phyloP scores from a whole-genome alignment of 2,329 filamentous ascomycete species.

The Thyridium curvatum region DNA sequence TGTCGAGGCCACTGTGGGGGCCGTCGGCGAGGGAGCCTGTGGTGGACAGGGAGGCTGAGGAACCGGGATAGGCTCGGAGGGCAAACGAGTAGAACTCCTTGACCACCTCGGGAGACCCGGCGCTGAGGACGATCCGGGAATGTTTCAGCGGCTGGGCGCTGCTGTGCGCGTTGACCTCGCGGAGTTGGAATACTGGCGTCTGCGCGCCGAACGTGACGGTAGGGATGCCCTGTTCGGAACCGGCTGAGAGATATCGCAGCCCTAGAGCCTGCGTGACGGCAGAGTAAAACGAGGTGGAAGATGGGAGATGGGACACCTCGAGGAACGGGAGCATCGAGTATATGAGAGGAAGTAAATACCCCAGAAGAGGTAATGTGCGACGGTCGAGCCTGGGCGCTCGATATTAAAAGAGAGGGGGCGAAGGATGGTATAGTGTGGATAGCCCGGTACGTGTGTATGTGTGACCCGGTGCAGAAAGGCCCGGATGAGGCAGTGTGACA shows the following conservation, averaged over 20 bases:
- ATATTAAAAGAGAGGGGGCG: not conserved
- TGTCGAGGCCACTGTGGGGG: constrained; percentile 6
- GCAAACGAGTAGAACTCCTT: constrained; percentile 66
- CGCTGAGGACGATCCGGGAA: constrained; percentile 59
- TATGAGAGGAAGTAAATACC: constrained; percentile 1
- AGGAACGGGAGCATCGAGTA: constrained; percentile 40
- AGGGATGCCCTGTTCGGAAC: constrained; percentile 10
- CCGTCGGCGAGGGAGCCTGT: constrained; percentile 13
- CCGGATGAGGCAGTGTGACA: not conserved
- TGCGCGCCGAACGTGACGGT: constrained; percentile 36
- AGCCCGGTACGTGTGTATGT: not conserved
- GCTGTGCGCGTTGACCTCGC: constrained; percentile 24
- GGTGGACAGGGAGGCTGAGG: constrained; percentile 25
- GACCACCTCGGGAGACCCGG: constrained; percentile 58
- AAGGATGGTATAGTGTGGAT: constrained; percentile 3
- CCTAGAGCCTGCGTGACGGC: constrained; percentile 72
- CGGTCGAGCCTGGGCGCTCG: no score
- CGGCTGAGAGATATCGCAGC: constrained; percentile 56
- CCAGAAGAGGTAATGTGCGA: no score
- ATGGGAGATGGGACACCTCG: constrained; percentile 69
- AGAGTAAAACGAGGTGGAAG: constrained; percentile 78
- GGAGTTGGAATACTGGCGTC: constrained; percentile 35
- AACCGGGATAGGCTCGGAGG: constrained; percentile 52
- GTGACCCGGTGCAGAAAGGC: no score
- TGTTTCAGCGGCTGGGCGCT: constrained; percentile 32